Percentiles rank a stretch among this genome's conserved stretches.
phyloP scores from a whole-genome alignment of 768 basidiomycete genomes.

The Panaeolus papilionaceus region DNA sequence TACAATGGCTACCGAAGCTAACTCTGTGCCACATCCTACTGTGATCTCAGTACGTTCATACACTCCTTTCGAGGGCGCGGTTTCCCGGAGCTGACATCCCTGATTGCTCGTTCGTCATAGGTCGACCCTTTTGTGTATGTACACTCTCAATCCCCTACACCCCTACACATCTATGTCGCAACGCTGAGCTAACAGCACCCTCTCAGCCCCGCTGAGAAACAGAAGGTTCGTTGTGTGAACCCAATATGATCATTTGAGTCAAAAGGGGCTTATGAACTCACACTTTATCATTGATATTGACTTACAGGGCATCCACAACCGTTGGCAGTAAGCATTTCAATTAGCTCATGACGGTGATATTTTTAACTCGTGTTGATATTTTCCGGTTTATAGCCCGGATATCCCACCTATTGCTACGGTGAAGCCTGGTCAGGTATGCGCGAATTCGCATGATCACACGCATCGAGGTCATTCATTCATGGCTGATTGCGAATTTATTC shows the following conservation, averaged over 20 bases:
- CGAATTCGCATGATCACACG: too few relatives aligned
- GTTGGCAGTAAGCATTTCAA: slow-evolving; percentile 66
- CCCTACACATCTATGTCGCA: neutral
- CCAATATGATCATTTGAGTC: neutral
- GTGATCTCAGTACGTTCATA: slow-evolving; percentile 52
- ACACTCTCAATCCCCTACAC: too few relatives aligned
- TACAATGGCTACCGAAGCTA: slow-evolving; percentile 64
- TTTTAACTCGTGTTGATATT: neutral
- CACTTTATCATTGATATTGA: neutral
- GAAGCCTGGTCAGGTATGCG: slow-evolving; percentile 60
- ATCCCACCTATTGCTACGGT: slow-evolving; percentile 68
- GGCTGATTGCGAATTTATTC: neutral
- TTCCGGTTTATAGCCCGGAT: slow-evolving; percentile 50
- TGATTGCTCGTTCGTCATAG: slow-evolving; percentile 35
- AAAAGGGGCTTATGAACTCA: neutral
- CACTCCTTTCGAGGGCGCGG: neutral
- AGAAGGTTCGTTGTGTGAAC: slow-evolving; percentile 53
- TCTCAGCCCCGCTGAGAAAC: slow-evolving; percentile 53
- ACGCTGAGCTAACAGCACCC: neutral
- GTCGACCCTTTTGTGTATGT: slow-evolving; percentile 75
- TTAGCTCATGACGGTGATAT: neutral
- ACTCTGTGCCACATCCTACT: slow-evolving; percentile 65
- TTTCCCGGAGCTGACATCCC: neutral
- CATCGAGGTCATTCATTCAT: slow-evolving; percentile 17
- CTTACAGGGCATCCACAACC: slow-evolving; percentile 66